Evolutionary conservation across 345 rosid genomes (phyloP).

Genomic region (Turnera subulata): DNA sequence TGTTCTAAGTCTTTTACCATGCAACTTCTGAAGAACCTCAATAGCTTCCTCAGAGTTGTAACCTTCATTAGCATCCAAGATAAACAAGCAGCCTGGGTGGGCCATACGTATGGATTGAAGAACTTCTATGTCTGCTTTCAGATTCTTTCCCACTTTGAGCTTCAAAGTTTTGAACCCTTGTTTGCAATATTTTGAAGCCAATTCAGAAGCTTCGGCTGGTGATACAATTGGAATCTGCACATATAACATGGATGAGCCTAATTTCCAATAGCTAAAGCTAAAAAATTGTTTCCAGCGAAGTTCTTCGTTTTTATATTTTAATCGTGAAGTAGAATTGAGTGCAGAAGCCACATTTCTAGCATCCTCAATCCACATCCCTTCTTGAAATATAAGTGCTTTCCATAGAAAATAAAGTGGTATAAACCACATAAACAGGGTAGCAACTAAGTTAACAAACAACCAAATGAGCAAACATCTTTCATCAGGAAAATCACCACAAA

Average conservation of each 20-base stretch:
- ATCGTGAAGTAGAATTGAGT: not conserved
- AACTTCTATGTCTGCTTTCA: constrained; percentile 67
- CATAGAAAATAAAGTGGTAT: no score
- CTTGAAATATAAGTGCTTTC: not conserved
- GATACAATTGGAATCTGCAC: constrained; percentile 90
- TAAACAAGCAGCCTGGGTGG: constrained; percentile 71
- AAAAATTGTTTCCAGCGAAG: not conserved
- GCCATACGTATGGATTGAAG: constrained; percentile 76
- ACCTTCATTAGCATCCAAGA: constrained; percentile 97
- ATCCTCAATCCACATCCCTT: no score
- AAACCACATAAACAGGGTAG: not conserved
- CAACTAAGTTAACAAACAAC: not conserved
- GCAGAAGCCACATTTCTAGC: constrained; percentile 1
- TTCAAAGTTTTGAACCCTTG: constrained; percentile 81
- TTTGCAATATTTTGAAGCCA: constrained; percentile 64
- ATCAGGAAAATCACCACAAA: constrained; percentile 15
- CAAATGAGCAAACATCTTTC: constrained; percentile 1
- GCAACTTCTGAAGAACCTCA: constrained; percentile 68
- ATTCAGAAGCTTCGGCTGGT: constrained; percentile 64
- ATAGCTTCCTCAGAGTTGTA: constrained; percentile 72
- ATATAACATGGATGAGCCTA: constrained; percentile 9
- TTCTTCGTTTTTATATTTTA: not conserved
- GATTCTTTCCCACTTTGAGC: constrained; percentile 90
- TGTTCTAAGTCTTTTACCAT: constrained; percentile 39
- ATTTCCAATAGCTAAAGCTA: not conserved